A percentile compares a stretch with the other conserved stretches of the same genome.
phyloP scores from a whole-genome alignment of 2,329 filamentous ascomycete genomes.

The Cordyceps tenuipes region DNA sequence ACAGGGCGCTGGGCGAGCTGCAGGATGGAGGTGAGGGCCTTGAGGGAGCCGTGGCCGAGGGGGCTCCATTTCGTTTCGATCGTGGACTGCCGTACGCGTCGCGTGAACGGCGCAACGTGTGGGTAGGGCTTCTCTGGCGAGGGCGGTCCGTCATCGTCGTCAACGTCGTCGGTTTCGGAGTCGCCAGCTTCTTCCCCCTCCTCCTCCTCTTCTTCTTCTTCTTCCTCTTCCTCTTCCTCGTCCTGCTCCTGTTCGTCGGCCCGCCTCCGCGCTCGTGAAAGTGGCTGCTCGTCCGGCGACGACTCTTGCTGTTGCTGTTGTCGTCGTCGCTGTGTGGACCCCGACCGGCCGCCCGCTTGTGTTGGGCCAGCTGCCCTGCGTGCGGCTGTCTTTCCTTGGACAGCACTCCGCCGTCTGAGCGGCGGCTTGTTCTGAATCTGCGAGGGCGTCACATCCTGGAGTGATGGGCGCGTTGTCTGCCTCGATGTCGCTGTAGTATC shows the following conservation, averaged over 20 bases:
- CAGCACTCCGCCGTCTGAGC: not conserved
- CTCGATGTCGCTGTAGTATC: not conserved
- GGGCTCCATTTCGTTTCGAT: slow-evolving; percentile 63
- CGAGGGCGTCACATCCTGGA: slow-evolving; percentile 4
- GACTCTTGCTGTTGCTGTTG: slow-evolving; percentile 13
- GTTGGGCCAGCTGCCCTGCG: slow-evolving; percentile 16
- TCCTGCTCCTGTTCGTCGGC: not conserved
- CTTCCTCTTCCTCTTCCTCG: not conserved
- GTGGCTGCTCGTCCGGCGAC: slow-evolving; percentile 11
- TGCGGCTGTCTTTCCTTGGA: not conserved
- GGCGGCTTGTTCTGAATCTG: slow-evolving; percentile 9
- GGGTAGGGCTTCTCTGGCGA: slow-evolving; percentile 34
- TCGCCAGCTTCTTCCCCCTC: not conserved
- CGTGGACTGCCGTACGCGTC: slow-evolving; percentile 49
- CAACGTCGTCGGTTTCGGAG: slow-evolving; percentile 10
- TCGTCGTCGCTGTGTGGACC: not conserved
- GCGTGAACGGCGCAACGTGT: slow-evolving; percentile 42
- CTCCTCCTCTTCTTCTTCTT: no score
- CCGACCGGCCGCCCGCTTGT: slow-evolving; percentile 8
- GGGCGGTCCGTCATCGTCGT: slow-evolving; percentile 16
- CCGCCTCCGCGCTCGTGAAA: not conserved
- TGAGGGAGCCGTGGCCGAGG: slow-evolving; percentile 45
- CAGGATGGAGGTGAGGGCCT: slow-evolving; percentile 48
- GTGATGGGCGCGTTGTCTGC: not conserved
- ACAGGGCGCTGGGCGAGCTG: slow-evolving; percentile 53